phyloP scores from a whole-genome alignment of 768 basidiomycete species.

The Auricularia sp. region DNA sequence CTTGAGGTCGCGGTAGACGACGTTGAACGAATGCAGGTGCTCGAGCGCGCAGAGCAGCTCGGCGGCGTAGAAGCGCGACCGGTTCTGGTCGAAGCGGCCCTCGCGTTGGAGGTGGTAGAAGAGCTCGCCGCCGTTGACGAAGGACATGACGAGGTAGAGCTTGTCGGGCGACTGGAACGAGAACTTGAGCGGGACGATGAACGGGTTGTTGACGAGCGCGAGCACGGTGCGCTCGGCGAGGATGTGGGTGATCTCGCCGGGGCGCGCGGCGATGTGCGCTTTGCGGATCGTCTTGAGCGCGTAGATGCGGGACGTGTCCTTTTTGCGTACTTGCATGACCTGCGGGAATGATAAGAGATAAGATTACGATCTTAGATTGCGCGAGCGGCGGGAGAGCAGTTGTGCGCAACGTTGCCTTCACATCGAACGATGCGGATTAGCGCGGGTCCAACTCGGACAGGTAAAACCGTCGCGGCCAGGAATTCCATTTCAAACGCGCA shows the following conservation, averaged over 20 bases:
- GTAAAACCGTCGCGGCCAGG: too few species aligned
- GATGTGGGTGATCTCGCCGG: constrained; percentile 96
- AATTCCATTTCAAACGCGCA: too few species aligned
- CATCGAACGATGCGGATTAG: too few species aligned
- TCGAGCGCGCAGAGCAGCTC: constrained; percentile 91
- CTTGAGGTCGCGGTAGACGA: constrained; percentile 95
- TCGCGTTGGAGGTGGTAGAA: constrained; percentile 97
- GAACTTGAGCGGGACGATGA: constrained; percentile 98
- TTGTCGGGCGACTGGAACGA: constrained; percentile 98
- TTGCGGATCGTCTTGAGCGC: constrained; percentile 97
- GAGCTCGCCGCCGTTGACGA: constrained; percentile 95
- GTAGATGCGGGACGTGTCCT: constrained; percentile 95
- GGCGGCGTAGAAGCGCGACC: constrained; percentile 96
- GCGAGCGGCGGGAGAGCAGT: too few species aligned
- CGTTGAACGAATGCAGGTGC: constrained; percentile 94
- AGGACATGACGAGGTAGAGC: constrained; percentile 94
- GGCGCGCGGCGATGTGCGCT: constrained; percentile 91
- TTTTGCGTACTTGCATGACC: constrained; percentile 94
- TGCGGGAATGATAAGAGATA: not conserved
- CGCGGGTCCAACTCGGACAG: too few species aligned
- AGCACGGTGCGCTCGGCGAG: constrained; percentile 94
- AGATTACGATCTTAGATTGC: too few species aligned
- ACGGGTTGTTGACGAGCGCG: constrained; percentile 95
- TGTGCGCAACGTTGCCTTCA: too few species aligned
- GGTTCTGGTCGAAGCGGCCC: constrained; percentile 88